Conservation (phyloP, 345 rosid species). For the Salix koriyanagi region DNA sequence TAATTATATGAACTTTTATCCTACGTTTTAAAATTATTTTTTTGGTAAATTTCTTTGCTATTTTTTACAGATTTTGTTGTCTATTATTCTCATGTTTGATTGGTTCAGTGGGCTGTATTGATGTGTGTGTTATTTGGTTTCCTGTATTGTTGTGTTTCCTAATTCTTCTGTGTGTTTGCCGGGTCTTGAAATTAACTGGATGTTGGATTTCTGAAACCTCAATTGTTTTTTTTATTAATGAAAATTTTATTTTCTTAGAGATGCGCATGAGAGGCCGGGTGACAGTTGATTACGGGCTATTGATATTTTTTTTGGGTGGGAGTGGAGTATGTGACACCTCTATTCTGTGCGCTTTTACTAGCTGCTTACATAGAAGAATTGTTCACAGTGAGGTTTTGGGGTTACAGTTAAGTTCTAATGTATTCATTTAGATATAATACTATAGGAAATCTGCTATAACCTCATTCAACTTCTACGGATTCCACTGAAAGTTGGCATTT, state of each 20-base stretch:
- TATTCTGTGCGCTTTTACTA: not conserved
- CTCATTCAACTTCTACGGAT: not conserved
- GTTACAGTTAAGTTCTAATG: not conserved
- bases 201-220: not conserved
- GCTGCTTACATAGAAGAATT: not conserved
- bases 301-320: not conserved
- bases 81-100: not conserved
- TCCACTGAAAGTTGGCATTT: not conserved
- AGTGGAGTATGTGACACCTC: too few relatives aligned
- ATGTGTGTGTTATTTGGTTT: not conserved
- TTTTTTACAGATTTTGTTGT: not conserved
- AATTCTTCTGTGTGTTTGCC: not conserved
- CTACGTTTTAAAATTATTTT: not conserved
- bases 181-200: constrained; percentile 1
- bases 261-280: too few relatives aligned
- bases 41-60: not conserved
- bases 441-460: not conserved
- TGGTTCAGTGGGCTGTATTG: not conserved
- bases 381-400: not conserved
- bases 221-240: not conserved
- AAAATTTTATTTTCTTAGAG: too few relatives aligned
- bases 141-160: not conserved
- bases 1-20: not conserved
- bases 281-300: too few relatives aligned
- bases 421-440: not conserved